phyloP scores from a whole-genome alignment of 2,329 filamentous ascomycete genomes.

The Calonectria hongkongensis region DNA sequence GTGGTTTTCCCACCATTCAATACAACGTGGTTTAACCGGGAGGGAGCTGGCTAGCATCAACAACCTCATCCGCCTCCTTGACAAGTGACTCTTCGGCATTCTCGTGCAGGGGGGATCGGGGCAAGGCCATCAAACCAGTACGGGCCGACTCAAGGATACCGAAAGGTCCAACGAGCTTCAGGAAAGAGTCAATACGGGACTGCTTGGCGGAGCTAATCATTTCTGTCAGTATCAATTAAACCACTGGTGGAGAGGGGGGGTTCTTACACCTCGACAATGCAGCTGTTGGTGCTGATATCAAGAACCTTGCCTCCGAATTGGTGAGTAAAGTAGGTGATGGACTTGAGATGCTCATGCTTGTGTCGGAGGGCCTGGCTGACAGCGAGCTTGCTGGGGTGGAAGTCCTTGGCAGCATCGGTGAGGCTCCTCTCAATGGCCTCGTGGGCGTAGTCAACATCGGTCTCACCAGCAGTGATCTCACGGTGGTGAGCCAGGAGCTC shows the following conservation, averaged over 20 bases:
- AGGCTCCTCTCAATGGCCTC: constrained; percentile 64
- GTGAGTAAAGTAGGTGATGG: constrained; percentile 96
- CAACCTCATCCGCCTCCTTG: constrained; percentile 95
- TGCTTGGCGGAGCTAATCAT: constrained; percentile 88
- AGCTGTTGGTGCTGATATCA: constrained; percentile 98
- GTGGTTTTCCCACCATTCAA: constrained; percentile 42
- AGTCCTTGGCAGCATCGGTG: constrained; percentile 77
- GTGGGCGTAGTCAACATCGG: constrained; percentile 66
- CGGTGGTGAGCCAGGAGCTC: constrained; percentile 96
- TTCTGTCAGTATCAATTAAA: constrained; percentile 50
- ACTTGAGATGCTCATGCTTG: constrained; percentile 98
- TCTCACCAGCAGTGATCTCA: constrained; percentile 80
- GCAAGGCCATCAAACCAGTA: constrained; percentile 97
- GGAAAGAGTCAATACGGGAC: constrained; percentile 94
- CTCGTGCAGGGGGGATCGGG: constrained; percentile 90
- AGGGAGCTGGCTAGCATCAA: constrained; percentile 94
- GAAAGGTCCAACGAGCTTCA: constrained; percentile 95
- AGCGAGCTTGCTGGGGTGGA: constrained; percentile 91
- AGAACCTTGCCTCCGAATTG: constrained; percentile 98
- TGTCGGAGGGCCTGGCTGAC: constrained; percentile 92
- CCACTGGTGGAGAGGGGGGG: neutral
- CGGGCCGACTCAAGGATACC: constrained; percentile 97
- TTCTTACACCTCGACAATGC: constrained; percentile 95
- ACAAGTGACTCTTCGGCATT: constrained; percentile 80
- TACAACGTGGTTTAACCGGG: constrained; percentile 78